A percentile compares a stretch with the other conserved stretches of the same genome.
phyloP scores from a whole-genome alignment of 1,284 basidiomycete genomes.

The Inonotus hispidus region DNA sequence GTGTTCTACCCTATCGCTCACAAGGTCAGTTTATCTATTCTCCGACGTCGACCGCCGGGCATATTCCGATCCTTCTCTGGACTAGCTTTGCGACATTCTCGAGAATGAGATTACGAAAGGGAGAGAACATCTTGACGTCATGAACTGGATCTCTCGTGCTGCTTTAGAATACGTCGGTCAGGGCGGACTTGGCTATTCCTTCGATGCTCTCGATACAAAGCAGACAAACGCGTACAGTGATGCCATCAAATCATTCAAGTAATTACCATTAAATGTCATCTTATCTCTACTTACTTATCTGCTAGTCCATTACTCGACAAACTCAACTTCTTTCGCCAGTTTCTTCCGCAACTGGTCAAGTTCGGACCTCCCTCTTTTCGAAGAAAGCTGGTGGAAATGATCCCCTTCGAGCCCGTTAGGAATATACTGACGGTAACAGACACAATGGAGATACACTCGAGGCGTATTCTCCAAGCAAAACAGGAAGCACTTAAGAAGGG shows the following conservation, averaged over 20 bases:
- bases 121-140: constrained; percentile 33
- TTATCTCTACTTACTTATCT: not conserved
- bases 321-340: not conserved
- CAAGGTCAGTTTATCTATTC: constrained; percentile 22
- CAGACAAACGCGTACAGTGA: constrained; percentile 27
- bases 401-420: constrained; percentile 33
- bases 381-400: constrained; percentile 30
- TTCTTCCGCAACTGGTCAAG: constrained; percentile 20
- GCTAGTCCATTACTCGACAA: not conserved
- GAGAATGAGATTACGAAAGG: constrained; percentile 16
- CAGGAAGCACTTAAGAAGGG: not conserved
- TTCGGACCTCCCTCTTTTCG: constrained; percentile 34
- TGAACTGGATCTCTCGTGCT: constrained; percentile 35
- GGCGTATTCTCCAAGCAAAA: not conserved
- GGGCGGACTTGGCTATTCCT: constrained; percentile 36
- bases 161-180: constrained; percentile 33
- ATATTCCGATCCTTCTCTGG: constrained; percentile 11
- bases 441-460: constrained; percentile 3
- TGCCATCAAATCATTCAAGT: constrained; percentile 29
- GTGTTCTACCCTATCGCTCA: constrained; percentile 27
- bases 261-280: not conserved
- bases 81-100: constrained; percentile 27
- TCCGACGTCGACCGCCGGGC: constrained; percentile 25
- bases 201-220: constrained; percentile 30
- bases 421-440: constrained; percentile 29